Conservation (phyloP, 768 basidiomycete genomes). For the Dendrothele bispora region DNA sequence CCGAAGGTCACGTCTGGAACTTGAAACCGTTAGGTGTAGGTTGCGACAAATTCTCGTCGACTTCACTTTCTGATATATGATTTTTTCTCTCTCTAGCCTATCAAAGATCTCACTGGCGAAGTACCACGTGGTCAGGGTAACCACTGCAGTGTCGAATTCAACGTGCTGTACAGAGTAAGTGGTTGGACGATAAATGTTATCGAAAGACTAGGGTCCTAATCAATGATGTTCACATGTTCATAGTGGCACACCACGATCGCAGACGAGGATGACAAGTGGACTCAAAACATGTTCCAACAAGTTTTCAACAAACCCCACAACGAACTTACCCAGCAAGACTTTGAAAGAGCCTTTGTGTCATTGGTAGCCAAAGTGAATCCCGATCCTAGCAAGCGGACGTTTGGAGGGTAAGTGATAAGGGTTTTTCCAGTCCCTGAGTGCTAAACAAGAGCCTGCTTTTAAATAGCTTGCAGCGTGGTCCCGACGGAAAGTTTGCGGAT, state of each 20-base stretch:
- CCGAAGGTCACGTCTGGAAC: slow-evolving; percentile 53
- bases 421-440: too few species aligned
- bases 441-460: too few species aligned
- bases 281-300: slow-evolving; percentile 42
- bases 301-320: slow-evolving; percentile 32
- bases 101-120: slow-evolving; percentile 33
- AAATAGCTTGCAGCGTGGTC: slow-evolving; percentile 49
- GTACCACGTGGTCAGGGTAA: slow-evolving; percentile 61
- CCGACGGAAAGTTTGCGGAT: slow-evolving; percentile 62
- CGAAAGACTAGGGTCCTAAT: not conserved
- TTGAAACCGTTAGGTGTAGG: slow-evolving; percentile 48
- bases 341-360: slow-evolving; percentile 32
- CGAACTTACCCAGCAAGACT: slow-evolving; percentile 37
- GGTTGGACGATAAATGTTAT: not conserved
- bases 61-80: not conserved
- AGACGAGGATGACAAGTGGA: slow-evolving; percentile 55
- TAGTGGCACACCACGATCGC: slow-evolving; percentile 70
- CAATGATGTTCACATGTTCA: not conserved
- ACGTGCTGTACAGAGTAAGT: slow-evolving; percentile 41
- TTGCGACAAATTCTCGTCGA: too few species aligned
- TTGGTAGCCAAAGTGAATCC: slow-evolving; percentile 24
- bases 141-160: slow-evolving; percentile 70
- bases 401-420: slow-evolving; percentile 51
- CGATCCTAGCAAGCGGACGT: slow-evolving; percentile 53
- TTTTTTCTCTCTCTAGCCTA: slow-evolving; percentile 29